These are phyloP conservation scores for Paradendryphiella salina DNA, from an alignment of 2,329 filamentous ascomycete species.

Conservation along the genomic window DNA sequence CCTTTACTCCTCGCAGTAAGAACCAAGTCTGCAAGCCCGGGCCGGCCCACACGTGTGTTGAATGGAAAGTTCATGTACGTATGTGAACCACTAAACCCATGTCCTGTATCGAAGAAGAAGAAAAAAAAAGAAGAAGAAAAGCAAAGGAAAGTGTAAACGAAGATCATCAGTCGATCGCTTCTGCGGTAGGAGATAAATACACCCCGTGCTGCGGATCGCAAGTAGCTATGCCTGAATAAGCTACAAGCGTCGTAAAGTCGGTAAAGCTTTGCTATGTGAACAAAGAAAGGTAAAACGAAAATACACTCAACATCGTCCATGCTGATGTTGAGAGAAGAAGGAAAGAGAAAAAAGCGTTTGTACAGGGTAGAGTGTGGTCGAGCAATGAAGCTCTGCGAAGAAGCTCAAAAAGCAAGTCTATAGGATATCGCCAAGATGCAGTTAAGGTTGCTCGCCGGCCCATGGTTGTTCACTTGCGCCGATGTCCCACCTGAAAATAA, in stretches of 20 bases:
- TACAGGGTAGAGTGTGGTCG: conserved; percentile 13
- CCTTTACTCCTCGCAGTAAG: not conserved
- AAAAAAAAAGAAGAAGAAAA: not conserved
- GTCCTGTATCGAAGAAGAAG: conserved; percentile 22
- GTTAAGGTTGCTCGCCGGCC: conserved; percentile 24
- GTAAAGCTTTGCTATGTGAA: conserved; percentile 11
- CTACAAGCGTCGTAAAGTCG: conserved; percentile 30
- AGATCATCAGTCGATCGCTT: conserved; percentile 25
- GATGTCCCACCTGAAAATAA: conserved; percentile 17
- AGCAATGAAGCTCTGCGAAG: conserved; percentile 29
- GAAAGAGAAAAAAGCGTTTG: conserved; percentile 8
- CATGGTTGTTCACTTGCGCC: conserved; percentile 15
- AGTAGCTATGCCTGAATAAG: not conserved
- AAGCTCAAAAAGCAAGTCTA: conserved; percentile 30
- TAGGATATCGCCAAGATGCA: conserved; percentile 37
- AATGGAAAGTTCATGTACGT: not conserved
- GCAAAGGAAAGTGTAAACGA: not conserved
- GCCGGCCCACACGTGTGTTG: conserved; percentile 10
- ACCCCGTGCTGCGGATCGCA: no score
- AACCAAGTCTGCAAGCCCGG: not conserved
- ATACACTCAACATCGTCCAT: no score
- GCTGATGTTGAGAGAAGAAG: conserved; percentile 8
- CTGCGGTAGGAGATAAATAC: no score
- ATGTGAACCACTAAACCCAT: conserved; percentile 12
- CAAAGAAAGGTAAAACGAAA: conserved; percentile 7